Percentiles rank a stretch among this genome's conserved stretches.
phyloP scores from a whole-genome alignment of 2,329 filamentous ascomycete species.

The Ilyonectria destructans region DNA sequence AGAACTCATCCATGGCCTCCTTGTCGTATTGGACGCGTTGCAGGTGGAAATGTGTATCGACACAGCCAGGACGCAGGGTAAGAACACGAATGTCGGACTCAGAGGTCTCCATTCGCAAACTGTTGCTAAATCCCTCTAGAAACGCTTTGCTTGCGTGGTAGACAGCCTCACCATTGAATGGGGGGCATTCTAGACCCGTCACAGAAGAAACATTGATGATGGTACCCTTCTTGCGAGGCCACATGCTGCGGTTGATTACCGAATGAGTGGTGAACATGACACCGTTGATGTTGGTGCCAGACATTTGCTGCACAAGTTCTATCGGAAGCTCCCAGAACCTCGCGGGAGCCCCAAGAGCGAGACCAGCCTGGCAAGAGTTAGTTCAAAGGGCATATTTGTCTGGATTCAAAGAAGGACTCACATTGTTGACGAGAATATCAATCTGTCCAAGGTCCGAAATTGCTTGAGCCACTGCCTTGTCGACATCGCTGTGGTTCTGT shows the following conservation, averaged over 20 bases:
- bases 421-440: constrained; percentile 36
- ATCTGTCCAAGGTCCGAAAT: constrained; percentile 18
- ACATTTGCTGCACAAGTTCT: constrained; percentile 20
- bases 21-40: constrained; percentile 32
- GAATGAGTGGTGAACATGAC: constrained; percentile 50
- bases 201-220: constrained; percentile 31
- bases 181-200: constrained; percentile 24
- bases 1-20: constrained; percentile 28
- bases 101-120: constrained; percentile 4
- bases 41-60: constrained; percentile 28
- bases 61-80: constrained; percentile 26
- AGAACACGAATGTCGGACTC: constrained; percentile 28
- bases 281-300: constrained; percentile 54
- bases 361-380: constrained; percentile 12
- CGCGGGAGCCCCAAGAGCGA: constrained; percentile 26
- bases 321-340: constrained; percentile 28
- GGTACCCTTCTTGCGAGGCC: constrained; percentile 19
- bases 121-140: constrained; percentile 22
- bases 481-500: constrained; percentile 4
- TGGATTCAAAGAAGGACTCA: background rate
- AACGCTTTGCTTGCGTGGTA: constrained; percentile 32
- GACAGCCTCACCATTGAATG: constrained; percentile 19
- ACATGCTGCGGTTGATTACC: constrained; percentile 45
- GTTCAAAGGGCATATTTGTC: too few relatives aligned
- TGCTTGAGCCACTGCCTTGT: background rate